A percentile compares a stretch with the other conserved stretches of the same genome.
These are phyloP conservation scores for Monilinia laxa DNA, from an alignment of 2,329 filamentous ascomycete species.

Conservation along the genomic window DNA sequence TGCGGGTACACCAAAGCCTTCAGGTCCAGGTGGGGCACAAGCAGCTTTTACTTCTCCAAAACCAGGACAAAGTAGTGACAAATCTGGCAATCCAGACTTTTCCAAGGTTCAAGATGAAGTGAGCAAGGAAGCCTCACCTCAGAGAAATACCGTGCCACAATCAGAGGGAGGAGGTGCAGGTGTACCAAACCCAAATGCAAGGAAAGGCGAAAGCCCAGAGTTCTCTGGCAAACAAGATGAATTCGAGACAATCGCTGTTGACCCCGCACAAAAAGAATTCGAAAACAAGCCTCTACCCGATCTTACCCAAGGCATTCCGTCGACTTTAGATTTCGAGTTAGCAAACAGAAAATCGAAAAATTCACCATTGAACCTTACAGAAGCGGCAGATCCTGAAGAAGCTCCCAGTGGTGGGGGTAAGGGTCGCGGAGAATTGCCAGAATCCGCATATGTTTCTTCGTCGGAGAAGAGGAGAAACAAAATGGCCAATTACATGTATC, in stretches of 20 bases:
- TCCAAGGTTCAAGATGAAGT: conserved; percentile 29
- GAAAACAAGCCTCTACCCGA: conserved; percentile 76
- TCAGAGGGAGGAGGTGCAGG: conserved; percentile 26
- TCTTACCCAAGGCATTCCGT: conserved; percentile 90
- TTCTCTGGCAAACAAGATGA: conserved; percentile 35
- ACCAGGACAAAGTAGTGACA: conserved; percentile 27
- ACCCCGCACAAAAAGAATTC: conserved; percentile 46
- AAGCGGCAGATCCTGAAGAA: conserved; percentile 43
- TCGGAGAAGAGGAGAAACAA: conserved; percentile 77
- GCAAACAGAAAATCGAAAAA: conserved; percentile 42
- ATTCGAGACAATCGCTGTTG: conserved; percentile 42
- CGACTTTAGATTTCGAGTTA: conserved; percentile 79
- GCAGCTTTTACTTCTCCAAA: conserved; percentile 28
- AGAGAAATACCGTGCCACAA: conserved; percentile 27
- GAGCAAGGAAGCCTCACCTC: conserved; percentile 27
- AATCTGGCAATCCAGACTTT: conserved; percentile 30
- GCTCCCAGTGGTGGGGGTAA: conserved; percentile 49
- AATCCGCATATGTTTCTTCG: conserved; percentile 85
- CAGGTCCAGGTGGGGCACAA: conserved; percentile 24
- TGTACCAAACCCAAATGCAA: conserved; percentile 26
- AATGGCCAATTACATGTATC: conserved; percentile 74
- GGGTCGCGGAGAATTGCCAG: conserved; percentile 66
- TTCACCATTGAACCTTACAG: conserved; percentile 50
- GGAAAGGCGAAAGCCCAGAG: conserved; percentile 27
- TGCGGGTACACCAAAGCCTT: conserved; percentile 26